Base-by-base conservation (phyloP, 2,329 filamentous ascomycete species). In the Boeremia lycopersici region DNA sequence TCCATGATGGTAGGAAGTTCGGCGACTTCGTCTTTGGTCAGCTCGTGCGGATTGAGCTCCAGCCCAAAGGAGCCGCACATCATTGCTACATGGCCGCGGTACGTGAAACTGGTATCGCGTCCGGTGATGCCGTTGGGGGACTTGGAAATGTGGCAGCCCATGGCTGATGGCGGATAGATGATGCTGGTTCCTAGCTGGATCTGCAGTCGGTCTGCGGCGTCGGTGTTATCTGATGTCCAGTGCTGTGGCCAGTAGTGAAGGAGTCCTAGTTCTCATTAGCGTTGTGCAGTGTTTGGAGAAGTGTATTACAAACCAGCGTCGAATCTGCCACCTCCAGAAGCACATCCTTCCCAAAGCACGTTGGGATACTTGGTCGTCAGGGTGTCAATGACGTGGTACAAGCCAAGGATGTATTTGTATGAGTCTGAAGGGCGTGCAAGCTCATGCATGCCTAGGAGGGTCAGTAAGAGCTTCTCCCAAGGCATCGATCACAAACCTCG, bases 31-130 rank as follows among this genome's bases (percentile, higher is more conserved):
- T 80, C 79, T 0, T 75, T 75, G 0, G 72, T 71, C 6, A 86
- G 78, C 7, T 81, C 76, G 0, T 73, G 74, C 0, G 86, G 86
- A 63, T 87, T 79, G 7, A 89, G 78, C 66, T 89, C 86, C 10
- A 88, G 79, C 0, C 86, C 86, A 60, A 88, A 88, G 0, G 84
- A 86, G 2, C 86, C 86, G 50, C 86, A 86, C 86, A 88, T 88
- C 77, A 87, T 84, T 6, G 86, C 86, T 0, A 88, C 86, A 50
- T 88, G 85, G 0, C 82, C 84, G 30, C 86, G 84, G 75, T 88
- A 88, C 1, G 71, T 69, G 11, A 88, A 77, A 0, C 85, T 81
- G 1, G 82, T 82, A 1, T 78, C 82, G 17, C 86, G 83, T 0
- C 76, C 71, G 0, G 84, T 86, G 30, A 84, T 72, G 0, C 81